Conservation (phyloP, 805 yeast species). For the Ogataea angusta region DNA sequence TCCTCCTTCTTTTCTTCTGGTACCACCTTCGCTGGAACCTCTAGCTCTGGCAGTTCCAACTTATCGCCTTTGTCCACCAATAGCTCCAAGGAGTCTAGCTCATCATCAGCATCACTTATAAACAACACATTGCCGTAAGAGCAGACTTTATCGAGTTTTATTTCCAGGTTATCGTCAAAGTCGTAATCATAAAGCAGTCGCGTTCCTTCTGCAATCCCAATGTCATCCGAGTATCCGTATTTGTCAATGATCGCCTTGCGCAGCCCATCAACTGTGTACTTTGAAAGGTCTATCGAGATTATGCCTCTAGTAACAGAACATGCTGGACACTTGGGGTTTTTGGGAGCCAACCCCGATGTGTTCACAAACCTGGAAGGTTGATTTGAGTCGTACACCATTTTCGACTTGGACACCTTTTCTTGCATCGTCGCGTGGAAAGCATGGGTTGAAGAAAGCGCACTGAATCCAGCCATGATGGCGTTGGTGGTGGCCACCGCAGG, state of each 20-base stretch:
- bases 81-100: constrained; percentile 58
- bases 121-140: constrained; percentile 59
- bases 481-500: constrained; percentile 99
- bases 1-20: constrained; percentile 21
- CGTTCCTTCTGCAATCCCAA: constrained; percentile 46
- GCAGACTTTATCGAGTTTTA: constrained; percentile 48
- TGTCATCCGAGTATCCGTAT: constrained; percentile 57
- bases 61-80: constrained; percentile 36
- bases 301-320: constrained; percentile 58
- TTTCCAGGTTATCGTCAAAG: constrained; percentile 71
- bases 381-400: constrained; percentile 51
- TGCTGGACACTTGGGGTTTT: constrained; percentile 70
- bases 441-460: constrained; percentile 67
- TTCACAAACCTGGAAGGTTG: constrained; percentile 62
- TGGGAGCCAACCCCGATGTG: constrained; percentile 56
- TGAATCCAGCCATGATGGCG: constrained; percentile 90
- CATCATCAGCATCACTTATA: constrained; percentile 79
- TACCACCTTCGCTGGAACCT: constrained; percentile 21
- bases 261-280: constrained; percentile 46
- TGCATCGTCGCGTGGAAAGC: constrained; percentile 34
- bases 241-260: constrained; percentile 45
- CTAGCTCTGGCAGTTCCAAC: constrained; percentile 23
- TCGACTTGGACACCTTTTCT: constrained; percentile 34
- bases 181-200: constrained; percentile 79
- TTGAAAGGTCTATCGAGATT: constrained; percentile 32